Conservation (phyloP, 2,329 filamentous ascomycete species). For the Alternaria sp. region DNA sequence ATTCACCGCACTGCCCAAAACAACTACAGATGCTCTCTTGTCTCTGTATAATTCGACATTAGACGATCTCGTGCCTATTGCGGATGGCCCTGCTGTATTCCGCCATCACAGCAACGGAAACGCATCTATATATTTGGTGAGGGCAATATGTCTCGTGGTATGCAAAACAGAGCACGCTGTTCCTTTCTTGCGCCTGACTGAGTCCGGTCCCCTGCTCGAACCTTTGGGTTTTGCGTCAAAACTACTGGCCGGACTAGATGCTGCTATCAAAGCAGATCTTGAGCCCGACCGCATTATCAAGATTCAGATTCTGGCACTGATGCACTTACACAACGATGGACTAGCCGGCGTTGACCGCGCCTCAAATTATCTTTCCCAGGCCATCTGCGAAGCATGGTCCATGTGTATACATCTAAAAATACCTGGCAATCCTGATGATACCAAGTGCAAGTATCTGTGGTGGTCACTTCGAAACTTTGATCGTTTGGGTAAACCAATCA, state of each 20-base stretch:
- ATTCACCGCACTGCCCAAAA: not conserved
- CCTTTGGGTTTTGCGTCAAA: conserved; percentile 8
- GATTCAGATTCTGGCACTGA: conserved; percentile 10
- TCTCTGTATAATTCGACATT: conserved; percentile 3
- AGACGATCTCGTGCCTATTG: conserved; percentile 9
- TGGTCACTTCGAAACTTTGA: conserved; percentile 14
- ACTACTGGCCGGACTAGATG: conserved; percentile 8
- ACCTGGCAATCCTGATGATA: conserved; percentile 2
- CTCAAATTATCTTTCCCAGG: conserved; percentile 4
- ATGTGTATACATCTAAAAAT: conserved; percentile 9
- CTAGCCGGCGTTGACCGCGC: conserved; percentile 5
- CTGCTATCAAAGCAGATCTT: conserved; percentile 8
- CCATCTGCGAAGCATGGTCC: conserved; percentile 11
- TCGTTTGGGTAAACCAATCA: conserved; percentile 7
- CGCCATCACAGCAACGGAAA: conserved; percentile 5
- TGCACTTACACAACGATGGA: conserved; percentile 10
- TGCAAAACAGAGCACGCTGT: conserved; percentile 5
- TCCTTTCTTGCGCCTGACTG: conserved; percentile 1
- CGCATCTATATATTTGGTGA: conserved; percentile 1
- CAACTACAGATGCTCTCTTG: conserved; percentile 6
- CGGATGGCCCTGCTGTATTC: not conserved
- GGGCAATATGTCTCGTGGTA: conserved; percentile 10
- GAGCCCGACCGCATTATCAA: conserved; percentile 10
- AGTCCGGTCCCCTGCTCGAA: not conserved
- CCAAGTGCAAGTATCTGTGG: conserved; percentile 8